Percentiles rank a stretch among this genome's conserved stretches.
phyloP scores from a whole-genome alignment of 768 basidiomycete species.

The Tricholoma matsutake region DNA sequence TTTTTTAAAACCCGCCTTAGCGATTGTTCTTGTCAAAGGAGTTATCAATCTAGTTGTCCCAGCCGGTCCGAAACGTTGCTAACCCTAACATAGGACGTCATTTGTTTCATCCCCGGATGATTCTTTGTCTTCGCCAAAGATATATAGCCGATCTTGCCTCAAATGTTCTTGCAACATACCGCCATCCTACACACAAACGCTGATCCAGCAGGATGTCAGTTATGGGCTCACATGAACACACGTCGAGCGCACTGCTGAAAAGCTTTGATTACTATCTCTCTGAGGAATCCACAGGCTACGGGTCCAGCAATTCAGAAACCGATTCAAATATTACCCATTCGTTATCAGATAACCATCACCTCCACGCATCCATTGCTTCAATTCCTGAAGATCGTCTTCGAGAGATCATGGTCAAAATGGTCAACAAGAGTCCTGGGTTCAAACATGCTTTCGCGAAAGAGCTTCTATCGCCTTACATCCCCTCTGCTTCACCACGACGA shows the following conservation, averaged over 20 bases:
- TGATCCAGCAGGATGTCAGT: not conserved
- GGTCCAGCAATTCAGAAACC: slow-evolving; percentile 5
- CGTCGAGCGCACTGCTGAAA: not conserved
- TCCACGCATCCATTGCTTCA: slow-evolving; percentile 35
- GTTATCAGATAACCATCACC: slow-evolving; percentile 12
- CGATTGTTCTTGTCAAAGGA: slow-evolving; percentile 7
- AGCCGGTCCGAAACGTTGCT: not conserved
- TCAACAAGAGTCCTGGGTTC: slow-evolving; percentile 31
- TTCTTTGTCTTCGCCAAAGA: not conserved
- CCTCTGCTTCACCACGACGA: slow-evolving; percentile 8
- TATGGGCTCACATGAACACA: not conserved
- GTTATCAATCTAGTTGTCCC: slow-evolving; percentile 1
- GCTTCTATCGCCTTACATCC: slow-evolving; percentile 18
- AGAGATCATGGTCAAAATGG: slow-evolving; percentile 36
- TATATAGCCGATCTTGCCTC: not conserved
- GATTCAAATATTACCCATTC: slow-evolving; percentile 2
- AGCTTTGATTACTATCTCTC: not conserved
- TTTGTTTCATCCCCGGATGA: not conserved
- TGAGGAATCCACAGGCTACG: slow-evolving; percentile 1
- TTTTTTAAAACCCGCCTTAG: not conserved
- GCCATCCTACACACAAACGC: slow-evolving; percentile 12
- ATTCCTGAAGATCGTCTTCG: slow-evolving; percentile 37
- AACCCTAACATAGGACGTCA: not conserved
- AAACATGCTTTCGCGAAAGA: slow-evolving; percentile 39
- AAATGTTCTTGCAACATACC: not conserved